Evolutionary conservation across 768 basidiomycete genomes (phyloP), one percentile per base, ranked within the genome.

Genomic region (Cystobasidium ongulense): DNA sequence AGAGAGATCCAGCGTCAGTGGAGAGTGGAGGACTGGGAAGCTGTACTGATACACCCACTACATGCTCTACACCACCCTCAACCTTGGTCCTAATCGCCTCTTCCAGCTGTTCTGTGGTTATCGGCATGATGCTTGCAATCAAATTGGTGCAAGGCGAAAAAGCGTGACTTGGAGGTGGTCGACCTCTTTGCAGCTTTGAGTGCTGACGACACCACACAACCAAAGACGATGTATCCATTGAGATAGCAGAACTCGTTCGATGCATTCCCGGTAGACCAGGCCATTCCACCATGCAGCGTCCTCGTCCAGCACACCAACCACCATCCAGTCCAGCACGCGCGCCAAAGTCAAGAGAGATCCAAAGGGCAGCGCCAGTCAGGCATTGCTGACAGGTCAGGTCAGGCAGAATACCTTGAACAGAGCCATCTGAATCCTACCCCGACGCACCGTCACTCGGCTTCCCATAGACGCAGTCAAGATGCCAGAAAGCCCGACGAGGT

Each of bases 41-140:
- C 17, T n/a, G 65, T n/a, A n/a, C 39, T 67, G 36, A 7, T 50
- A 8, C 21, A 43, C 65, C 50, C 39, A 71, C 68, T 18, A 71
- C 68, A 59, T 71, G 68, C 68, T 71, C 68, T 36, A 71, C 54
- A 3, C 39, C 68, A n/a, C 52, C 53, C 4, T 61, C 35, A 21
- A 54, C 33, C 54, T 46, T 36, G 10, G 65, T 67, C 39, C 35
- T 11, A 21, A 71, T 71, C 21, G 68, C 68, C 54, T 71, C 68
- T 59, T 71, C 68, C 46, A 71, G 54, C 33, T 35, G 52, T 13
- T 71, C 68, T 21, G 54, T 43, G 21, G 29, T 57, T 27, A 71
- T 53, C 21, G 68, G 68, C 68, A 71, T 71, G 29, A 25, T 59
- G 2, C 13, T 38, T 38, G 25, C 15, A 59, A 29, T 46, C 13